Base-by-base conservation (phyloP, 2,329 filamentous ascomycete genomes). In the Penicillium sp. region DNA sequence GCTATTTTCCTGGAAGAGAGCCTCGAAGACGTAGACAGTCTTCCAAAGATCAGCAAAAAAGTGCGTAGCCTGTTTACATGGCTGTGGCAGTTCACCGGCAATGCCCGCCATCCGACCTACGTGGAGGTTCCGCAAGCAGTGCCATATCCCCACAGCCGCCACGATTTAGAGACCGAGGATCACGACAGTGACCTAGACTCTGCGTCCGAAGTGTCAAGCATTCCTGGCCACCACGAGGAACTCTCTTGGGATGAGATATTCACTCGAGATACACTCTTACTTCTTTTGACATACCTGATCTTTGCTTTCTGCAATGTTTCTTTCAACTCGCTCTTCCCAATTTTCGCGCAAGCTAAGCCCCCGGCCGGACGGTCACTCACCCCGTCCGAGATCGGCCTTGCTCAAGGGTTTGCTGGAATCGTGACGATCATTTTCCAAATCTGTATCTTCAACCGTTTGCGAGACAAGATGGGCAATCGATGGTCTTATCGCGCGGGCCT, bases 271-370 rank as follows among this genome's bases (percentile, higher is more conserved):
- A 96, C 92, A 0, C 73, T 97, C 13, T 79, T 96, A 3, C 83
- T 99, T 0, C 83, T 99, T 6, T 73, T 85, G 52, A 96, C 93
- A 0, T 97, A 96, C 70, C 84, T 97, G 43, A 88, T 97, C 49
- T 99, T 97, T 71, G 93, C 97, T 69, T 82, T 99, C 6, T 88
- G 90, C 60, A 97, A 97, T 73, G 91, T 97, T 64, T 92, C 91
- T 4, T 99, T 93, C 82, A 97, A 96, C 75, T 93, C 91, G 19
- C 80, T 99, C 0, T 99, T 96, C 68, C 94, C 94, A 0, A 93
- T 97, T 53, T 99, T 97, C 67, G 90, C 89, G 0, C 87, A 93
- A 54, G 86, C 89, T 0, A 75, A 83, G 0, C 81, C 86, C 0
- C 94, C 94, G 0, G 88, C 87, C 0, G 94, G 94, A 19, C 88